Percentiles rank a stretch among this genome's conserved stretches.
Conservation (phyloP, 2,329 filamentous ascomycete genomes). For the Helminthosporium solani region DNA sequence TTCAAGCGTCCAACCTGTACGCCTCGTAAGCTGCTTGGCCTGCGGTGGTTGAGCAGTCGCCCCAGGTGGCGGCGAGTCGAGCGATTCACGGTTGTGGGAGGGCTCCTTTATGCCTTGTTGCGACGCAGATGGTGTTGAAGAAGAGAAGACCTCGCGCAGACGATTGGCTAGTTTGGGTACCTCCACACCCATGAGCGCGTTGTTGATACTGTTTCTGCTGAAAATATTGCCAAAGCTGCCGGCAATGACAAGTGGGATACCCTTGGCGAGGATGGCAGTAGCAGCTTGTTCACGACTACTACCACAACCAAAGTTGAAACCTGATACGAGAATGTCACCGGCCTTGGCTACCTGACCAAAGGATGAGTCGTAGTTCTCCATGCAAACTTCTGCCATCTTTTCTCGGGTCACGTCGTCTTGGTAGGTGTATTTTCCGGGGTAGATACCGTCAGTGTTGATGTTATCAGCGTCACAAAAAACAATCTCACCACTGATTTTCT, state of each 20-base stretch:
- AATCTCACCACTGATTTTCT: constrained; percentile 80
- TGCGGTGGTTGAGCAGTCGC: constrained; percentile 41
- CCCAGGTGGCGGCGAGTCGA: constrained; percentile 51
- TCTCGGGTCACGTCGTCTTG: constrained; percentile 76
- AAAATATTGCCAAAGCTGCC: constrained; percentile 87
- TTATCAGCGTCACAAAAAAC: constrained; percentile 84
- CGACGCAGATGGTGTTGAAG: constrained; percentile 19
- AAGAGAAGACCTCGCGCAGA: constrained; percentile 61
- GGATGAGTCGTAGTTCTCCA: constrained; percentile 85
- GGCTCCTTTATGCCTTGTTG: constrained; percentile 53
- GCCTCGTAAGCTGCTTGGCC: constrained; percentile 62
- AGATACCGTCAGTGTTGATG: constrained; percentile 90
- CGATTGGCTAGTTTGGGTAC: constrained; percentile 66
- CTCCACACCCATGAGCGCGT: constrained; percentile 72
- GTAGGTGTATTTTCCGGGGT: constrained; percentile 89
- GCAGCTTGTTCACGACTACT: constrained; percentile 82
- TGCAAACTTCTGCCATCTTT: constrained; percentile 85
- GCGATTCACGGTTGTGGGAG: constrained; percentile 50
- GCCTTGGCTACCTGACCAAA: constrained; percentile 65
- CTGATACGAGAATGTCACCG: constrained; percentile 79
- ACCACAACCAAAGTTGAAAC: constrained; percentile 88
- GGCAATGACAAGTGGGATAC: constrained; percentile 76
- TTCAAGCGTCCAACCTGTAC: constrained; percentile 78
- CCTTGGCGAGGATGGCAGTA: constrained; percentile 78
- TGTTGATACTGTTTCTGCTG: constrained; percentile 75